Evolutionary conservation across 164 flowering plant genomes (phyloP), one percentile per base, ranked within the genome.

Genomic region (Vitis riparia): DNA sequence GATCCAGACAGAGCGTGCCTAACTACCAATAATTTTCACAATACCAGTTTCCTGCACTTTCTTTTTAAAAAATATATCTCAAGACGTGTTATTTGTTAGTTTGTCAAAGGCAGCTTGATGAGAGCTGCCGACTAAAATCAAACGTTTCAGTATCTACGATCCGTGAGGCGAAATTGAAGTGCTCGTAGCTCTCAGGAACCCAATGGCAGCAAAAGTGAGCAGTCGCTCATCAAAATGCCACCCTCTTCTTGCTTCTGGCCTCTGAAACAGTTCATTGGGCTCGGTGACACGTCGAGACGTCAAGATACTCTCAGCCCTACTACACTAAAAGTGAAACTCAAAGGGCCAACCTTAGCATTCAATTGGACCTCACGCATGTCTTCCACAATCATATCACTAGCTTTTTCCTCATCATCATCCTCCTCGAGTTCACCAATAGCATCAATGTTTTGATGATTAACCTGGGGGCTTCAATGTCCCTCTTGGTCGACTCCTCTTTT

Each of bases 141-240:
- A 23, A 23, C 27, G 27, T 23, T 23, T 23, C 27, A 23, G 27
- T 23, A 23, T 23, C 27, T 23, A 23, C 27, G 27, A 23, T 23
- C 27, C 27, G 27, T 23, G 27, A 23, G 27, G 27, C 27, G 27
- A 23, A 0, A 23, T 23, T 23, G 27, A 23, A 23, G 27, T 23
- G 27, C 27, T 23, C 27, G 27, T 86, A 49, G 97, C 80, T 77
- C 88, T 92, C 84, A 88, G 66, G 55, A 85, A 87, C 44, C 94
- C 99, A 44, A 93, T 67, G 32, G 97, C 99, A 58, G 98, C 97
- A 94, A 77, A 88, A 12, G 97, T 95, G 74, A 95, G 88, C 68
- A 91, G 63, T 9, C 94, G 87, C 76, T 94, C 98, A 75, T 91
- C 91, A n/a, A 83, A 81, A 8, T 74, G 83, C 72, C 74, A 85